Conservation (phyloP, 164 flowering plant species). For the Sedum album region DNA sequence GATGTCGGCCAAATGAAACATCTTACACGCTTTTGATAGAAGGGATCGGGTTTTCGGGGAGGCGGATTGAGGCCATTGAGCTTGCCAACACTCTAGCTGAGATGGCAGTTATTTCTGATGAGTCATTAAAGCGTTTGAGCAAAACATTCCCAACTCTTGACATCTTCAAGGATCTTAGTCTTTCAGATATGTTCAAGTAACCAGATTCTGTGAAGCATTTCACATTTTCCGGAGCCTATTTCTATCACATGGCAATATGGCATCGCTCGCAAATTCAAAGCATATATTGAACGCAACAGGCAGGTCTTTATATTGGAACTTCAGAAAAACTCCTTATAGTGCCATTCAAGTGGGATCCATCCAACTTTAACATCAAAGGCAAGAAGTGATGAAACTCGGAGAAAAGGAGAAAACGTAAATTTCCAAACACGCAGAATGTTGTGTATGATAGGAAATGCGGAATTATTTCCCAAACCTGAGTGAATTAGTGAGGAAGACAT, state of each 20-base stretch:
- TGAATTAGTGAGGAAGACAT: too few relatives aligned
- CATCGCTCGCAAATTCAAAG: too few relatives aligned
- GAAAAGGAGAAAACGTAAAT: constrained; percentile 13
- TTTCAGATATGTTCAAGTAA: constrained; percentile 18
- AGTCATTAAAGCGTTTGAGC: constrained; percentile 40
- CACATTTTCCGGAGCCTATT: too few relatives aligned
- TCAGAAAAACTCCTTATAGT: too few relatives aligned
- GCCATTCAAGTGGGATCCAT: too few relatives aligned
- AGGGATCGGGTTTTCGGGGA: constrained; percentile 62
- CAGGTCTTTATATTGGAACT: too few relatives aligned
- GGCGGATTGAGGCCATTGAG: constrained; percentile 56
- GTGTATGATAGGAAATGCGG: too few relatives aligned
- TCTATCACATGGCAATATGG: too few relatives aligned
- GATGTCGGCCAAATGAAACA: constrained; percentile 57
- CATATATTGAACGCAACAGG: too few relatives aligned
- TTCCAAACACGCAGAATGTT: too few relatives aligned
- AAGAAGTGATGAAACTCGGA: not conserved
- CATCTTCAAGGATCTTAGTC: constrained; percentile 25
- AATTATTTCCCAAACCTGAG: too few relatives aligned
- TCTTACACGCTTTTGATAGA: constrained; percentile 45
- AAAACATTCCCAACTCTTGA: constrained; percentile 45
- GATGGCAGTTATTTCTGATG: constrained; percentile 29
- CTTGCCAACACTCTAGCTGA: constrained; percentile 39
- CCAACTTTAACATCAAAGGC: too few relatives aligned
- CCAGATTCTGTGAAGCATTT: not conserved